A percentile compares a stretch with the other conserved stretches of the same genome.
These are phyloP conservation scores for Ceratocystis huliohia DNA, from an alignment of 2,329 filamentous ascomycete genomes.

Conservation along the genomic window DNA sequence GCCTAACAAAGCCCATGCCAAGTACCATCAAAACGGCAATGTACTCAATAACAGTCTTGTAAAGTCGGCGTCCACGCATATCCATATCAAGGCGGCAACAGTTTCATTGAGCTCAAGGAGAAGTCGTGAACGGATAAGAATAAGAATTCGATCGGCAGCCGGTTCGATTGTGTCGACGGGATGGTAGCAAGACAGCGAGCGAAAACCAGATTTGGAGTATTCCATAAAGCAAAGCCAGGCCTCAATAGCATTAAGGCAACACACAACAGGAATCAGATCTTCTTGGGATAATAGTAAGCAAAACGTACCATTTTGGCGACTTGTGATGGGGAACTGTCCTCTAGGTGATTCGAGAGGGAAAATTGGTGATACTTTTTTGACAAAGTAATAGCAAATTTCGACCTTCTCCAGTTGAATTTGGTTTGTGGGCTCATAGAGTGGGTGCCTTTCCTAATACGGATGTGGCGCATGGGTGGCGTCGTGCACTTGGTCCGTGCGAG, in stretches of 20 bases:
- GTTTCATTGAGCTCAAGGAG: background rate
- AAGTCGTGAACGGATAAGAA: no score
- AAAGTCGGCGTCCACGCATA: background rate
- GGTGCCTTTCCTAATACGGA: conserved; percentile 28
- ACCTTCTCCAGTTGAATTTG: conserved; percentile 34
- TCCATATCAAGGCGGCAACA: no score
- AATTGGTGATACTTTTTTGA: conserved; percentile 25
- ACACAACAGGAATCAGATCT: background rate
- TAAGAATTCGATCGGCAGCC: conserved; percentile 1
- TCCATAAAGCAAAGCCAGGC: conserved; percentile 4
- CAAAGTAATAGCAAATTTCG: conserved; percentile 30
- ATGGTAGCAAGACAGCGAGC: background rate
- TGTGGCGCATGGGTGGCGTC: conserved; percentile 23
- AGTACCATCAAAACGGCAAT: background rate
- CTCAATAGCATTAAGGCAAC: background rate
- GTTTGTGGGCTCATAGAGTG: conserved; percentile 36
- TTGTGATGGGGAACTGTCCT: conserved; percentile 33
- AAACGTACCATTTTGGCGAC: conserved; percentile 38
- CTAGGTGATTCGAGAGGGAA: conserved; percentile 34
- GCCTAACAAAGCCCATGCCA: background rate
- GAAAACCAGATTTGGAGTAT: background rate
- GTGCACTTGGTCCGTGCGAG: conserved; percentile 19
- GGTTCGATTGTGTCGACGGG: conserved; percentile 6
- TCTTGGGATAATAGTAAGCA: conserved; percentile 22
- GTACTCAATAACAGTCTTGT: background rate